These are phyloP conservation scores for Knoxia roxburghii DNA, from an alignment of 257 asterid genomes.

Conservation along the genomic window DNA sequence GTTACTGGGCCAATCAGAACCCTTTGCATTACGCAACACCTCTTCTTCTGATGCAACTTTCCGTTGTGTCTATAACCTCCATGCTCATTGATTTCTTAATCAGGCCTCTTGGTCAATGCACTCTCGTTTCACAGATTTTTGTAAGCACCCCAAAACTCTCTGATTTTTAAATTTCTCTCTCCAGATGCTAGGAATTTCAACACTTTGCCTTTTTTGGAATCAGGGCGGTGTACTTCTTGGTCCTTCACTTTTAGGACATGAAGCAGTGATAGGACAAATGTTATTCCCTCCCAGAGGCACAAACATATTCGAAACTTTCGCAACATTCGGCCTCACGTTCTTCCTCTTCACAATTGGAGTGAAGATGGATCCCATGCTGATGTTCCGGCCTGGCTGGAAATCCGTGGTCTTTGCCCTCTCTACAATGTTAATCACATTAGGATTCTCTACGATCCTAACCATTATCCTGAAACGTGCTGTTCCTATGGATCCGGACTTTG, in stretches of 20 bases:
- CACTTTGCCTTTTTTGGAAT: neutral
- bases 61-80: conserved; percentile 42
- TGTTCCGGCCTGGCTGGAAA: conserved; percentile 46
- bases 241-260: conserved; percentile 58
- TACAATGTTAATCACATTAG: conserved; percentile 24
- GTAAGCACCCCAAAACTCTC: conserved; percentile 28
- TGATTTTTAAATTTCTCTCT: too few species aligned
- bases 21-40: conserved; percentile 55
- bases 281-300: conserved; percentile 53
- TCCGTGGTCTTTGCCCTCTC: conserved; percentile 35
- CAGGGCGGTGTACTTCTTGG: conserved; percentile 76
- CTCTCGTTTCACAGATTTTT: conserved; percentile 57
- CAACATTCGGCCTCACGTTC: conserved; percentile 56
- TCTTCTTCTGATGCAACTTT: conserved; percentile 56
- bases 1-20: conserved; percentile 34
- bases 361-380: conserved; percentile 39
- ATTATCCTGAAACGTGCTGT: conserved; percentile 14
- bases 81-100: conserved; percentile 41
- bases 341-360: conserved; percentile 60
- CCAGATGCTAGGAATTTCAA: neutral
- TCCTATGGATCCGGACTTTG: conserved; percentile 33
- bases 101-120: conserved; percentile 68
- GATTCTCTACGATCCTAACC: conserved; percentile 21
- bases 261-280: conserved; percentile 8
- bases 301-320: conserved; percentile 41